Evolutionary conservation across 1,284 basidiomycete genomes (phyloP).

Genomic region (Papiliotrema laurentii): DNA sequence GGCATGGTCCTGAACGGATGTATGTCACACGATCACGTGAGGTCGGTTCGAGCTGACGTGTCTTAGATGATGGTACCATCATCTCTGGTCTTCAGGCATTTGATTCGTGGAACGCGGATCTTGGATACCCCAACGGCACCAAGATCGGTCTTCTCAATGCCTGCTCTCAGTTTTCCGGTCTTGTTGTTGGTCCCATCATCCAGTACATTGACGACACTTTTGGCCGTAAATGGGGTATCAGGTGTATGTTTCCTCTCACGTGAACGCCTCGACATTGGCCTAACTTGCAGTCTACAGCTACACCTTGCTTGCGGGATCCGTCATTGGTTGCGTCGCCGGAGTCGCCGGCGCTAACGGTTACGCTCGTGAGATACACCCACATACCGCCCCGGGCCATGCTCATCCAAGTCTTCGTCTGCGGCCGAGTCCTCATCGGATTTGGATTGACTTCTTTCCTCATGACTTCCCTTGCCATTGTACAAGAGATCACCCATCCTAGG

Average conservation of each 20-base stretch:
- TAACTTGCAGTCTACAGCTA: conserved; percentile 44
- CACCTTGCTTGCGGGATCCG: conserved; percentile 40
- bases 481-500: conserved; percentile 49
- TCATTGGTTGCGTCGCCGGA: conserved; percentile 45
- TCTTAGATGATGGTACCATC: conserved; percentile 45
- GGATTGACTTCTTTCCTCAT: conserved; percentile 49
- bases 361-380: conserved; percentile 24
- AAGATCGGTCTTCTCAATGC: conserved; percentile 47
- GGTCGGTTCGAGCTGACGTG: conserved; percentile 1
- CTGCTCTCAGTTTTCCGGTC: conserved; percentile 38
- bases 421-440: conserved; percentile 45
- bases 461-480: conserved; percentile 47
- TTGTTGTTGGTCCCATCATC: conserved; percentile 47
- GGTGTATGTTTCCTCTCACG: conserved; percentile 34
- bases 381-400: not conserved
- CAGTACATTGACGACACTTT: conserved; percentile 43
- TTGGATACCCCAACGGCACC: conserved; percentile 30
- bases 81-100: conserved; percentile 47
- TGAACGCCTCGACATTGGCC: not conserved
- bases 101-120: conserved; percentile 44
- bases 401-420: conserved; percentile 38
- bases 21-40: conserved; percentile 12
- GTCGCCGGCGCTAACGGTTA: conserved; percentile 39
- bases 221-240: conserved; percentile 47
- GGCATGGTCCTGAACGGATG: conserved; percentile 49